Conservation (phyloP, 176 grass and related monocot genomes). For the Miscanthus lutarioriparius region DNA sequence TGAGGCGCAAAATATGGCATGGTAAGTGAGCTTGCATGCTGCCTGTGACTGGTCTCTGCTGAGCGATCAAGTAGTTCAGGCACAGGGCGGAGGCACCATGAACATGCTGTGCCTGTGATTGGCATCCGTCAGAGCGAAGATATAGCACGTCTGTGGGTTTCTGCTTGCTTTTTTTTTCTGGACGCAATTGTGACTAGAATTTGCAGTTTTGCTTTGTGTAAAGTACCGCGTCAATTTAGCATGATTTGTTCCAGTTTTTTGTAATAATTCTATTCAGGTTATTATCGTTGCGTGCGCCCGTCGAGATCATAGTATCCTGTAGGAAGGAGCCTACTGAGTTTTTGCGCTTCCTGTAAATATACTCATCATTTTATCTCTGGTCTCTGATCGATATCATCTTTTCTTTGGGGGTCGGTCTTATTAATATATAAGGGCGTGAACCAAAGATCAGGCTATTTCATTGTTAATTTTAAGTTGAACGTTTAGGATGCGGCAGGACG, state of each 20-base stretch:
- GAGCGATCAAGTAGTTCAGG: conserved; percentile 6
- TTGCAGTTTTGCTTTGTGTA: conserved; percentile 39
- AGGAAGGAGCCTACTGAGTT: conserved; percentile 30
- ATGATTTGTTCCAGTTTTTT: conserved; percentile 28
- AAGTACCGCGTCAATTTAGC: conserved; percentile 30
- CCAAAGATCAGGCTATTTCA: too few species aligned
- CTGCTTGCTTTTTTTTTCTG: conserved; percentile 59
- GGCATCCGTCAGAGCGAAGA: conserved; percentile 7
- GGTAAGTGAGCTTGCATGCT: conserved; percentile 24
- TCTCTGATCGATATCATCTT: not conserved
- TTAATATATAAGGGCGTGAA: too few species aligned
- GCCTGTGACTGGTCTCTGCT: conserved; percentile 11
- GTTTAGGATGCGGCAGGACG: too few species aligned
- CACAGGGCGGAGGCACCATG: conserved; percentile 1
- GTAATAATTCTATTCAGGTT: conserved; percentile 35
- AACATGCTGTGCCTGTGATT: not conserved
- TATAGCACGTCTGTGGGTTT: not conserved
- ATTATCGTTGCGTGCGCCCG: not conserved
- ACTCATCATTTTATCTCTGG: conserved; percentile 30
- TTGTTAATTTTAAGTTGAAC: too few species aligned
- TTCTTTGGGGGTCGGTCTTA: too few species aligned
- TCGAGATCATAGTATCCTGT: conserved; percentile 18
- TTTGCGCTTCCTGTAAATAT: conserved; percentile 22
- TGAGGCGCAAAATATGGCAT: conserved; percentile 29
- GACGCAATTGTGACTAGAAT: conserved; percentile 41